Percentiles rank a stretch among this genome's conserved stretches.
Evolutionary conservation across 1,284 basidiomycete species (phyloP).

Genomic region (Fomitopsis betulina): DNA sequence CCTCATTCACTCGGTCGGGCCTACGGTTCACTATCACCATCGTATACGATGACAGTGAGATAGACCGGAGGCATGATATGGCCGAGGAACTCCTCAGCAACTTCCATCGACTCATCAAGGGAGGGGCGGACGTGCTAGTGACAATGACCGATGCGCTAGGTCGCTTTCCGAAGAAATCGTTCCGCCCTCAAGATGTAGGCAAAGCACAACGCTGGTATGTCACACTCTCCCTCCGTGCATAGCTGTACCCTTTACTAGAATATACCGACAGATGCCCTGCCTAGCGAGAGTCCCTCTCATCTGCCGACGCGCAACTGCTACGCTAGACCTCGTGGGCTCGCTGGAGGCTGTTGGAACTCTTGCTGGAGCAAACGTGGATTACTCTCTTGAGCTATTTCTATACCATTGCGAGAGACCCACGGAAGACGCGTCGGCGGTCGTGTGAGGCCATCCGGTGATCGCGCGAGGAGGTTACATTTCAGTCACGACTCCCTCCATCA

Average conservation of each 20-base stretch:
- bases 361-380: too few relatives aligned
- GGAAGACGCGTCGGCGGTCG: too few relatives aligned
- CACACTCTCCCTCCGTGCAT: too few relatives aligned
- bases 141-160: neutral
- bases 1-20: neutral
- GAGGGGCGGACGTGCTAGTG: neutral
- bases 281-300: neutral
- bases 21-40: neutral
- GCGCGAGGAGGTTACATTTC: too few relatives aligned
- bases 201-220: too few relatives aligned
- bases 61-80: neutral
- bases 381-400: too few relatives aligned
- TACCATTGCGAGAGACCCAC: too few relatives aligned
- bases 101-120: neutral
- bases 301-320: conserved; percentile 27
- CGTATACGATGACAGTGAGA: neutral
- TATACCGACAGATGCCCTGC: neutral
- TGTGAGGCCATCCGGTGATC: too few relatives aligned
- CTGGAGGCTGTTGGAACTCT: too few relatives aligned
- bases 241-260: too few relatives aligned
- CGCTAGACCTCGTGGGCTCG: too few relatives aligned
- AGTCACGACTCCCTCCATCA: too few relatives aligned
- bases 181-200: neutral
- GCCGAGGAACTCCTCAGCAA: neutral
- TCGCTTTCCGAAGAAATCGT: neutral